Evolutionary conservation across 352 stramenopile species (phyloP), one percentile per base, ranked within the genome.

Genomic region (Lagenidium sp.): DNA sequence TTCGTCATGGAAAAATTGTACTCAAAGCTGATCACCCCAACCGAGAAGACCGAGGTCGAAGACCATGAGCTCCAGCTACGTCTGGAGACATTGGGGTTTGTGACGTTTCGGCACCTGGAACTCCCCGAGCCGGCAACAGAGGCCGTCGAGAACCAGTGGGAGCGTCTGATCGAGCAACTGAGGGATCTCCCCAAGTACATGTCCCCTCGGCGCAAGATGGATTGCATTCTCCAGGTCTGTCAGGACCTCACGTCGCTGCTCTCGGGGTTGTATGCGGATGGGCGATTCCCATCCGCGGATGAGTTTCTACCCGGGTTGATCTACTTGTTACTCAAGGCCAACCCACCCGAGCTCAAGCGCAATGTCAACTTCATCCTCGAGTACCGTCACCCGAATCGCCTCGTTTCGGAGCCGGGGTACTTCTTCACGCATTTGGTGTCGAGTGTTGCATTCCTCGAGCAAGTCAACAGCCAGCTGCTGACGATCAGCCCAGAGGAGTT

Each of bases 231-330:
- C 16, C 62, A 72, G 10, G 68, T 91, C 1, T 94, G 80, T 47
- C 64, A 85, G 26, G 60, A 74, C 6, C 50, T 96, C 16, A 92
- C 75, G 18, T 72, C 54, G 18, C 58, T 95, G 19, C 49, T 96
- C 4, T 38, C 50, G n/a, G 26, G 37, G 35, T 20, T 47, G 3
- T 24, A 52, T 16, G 63, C 65, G 22, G 39, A 51, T 12, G 68
- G 63, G 10, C 50, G 43, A 7, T 78, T 90, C 30, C 85, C 85
- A 12, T 94, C 86, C 0, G 89, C 89, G 13, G 89, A 97, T 44
- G 88, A 97, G 16, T 92, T 97, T 43, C 55, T 97, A 36, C 89
- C 89, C 0, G 85, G 68, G 4, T 65, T 97, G n/a, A 97, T 97
- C 31, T 93, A 84, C 45, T 50, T 95, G 15, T 55, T 97, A 22